phyloP scores from a whole-genome alignment of 1,284 basidiomycete genomes.

The Rhodotorula mucilaginosa region DNA sequence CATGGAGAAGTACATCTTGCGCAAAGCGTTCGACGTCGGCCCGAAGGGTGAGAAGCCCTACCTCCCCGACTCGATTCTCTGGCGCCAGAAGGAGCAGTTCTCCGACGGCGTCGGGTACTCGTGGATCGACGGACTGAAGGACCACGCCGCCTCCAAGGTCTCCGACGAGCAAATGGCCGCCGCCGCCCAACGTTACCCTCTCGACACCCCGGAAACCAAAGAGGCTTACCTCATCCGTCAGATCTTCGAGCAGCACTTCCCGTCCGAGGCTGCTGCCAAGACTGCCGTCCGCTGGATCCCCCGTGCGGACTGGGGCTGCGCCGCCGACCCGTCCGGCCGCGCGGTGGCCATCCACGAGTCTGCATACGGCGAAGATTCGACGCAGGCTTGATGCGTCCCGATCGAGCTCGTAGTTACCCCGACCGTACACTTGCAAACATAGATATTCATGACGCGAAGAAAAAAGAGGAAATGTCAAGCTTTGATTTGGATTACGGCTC shows the following conservation, averaged over 20 bases:
- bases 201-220: conserved; percentile 89
- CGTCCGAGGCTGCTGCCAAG: conserved; percentile 75
- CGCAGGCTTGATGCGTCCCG: background rate
- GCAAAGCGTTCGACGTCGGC: conserved; percentile 88
- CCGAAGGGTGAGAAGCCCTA: conserved; percentile 88
- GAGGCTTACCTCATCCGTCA: conserved; percentile 96
- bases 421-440: too few species aligned
- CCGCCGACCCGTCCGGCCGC: conserved; percentile 88
- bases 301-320: conserved; percentile 55
- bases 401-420: background rate
- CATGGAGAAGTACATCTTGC: conserved; percentile 98
- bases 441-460: too few species aligned
- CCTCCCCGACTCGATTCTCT: conserved; percentile 89
- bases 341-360: conserved; percentile 94
- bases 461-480: too few species aligned
- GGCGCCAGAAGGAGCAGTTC: conserved; percentile 99
- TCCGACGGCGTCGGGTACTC: conserved; percentile 99
- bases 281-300: conserved; percentile 80
- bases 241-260: conserved; percentile 77
- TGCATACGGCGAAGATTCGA: conserved; percentile 60
- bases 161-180: conserved; percentile 79
- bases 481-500: background rate
- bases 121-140: conserved; percentile 99
- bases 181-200: conserved; percentile 71
- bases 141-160: conserved; percentile 70